Conservation (phyloP, 2,329 filamentous ascomycete species). For the Botrytis porri region DNA sequence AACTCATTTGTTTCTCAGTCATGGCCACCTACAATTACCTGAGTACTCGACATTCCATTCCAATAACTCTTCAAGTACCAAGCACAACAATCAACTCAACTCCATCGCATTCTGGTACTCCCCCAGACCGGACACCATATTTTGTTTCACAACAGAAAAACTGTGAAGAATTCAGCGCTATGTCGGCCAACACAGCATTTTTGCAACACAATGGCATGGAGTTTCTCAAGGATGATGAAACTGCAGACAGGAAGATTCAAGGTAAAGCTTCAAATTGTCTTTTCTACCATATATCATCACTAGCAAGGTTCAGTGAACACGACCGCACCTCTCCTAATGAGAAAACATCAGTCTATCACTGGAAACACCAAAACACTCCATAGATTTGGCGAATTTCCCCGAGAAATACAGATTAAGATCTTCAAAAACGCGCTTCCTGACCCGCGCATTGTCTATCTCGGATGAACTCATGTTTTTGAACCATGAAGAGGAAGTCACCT, state of each 20-base stretch:
- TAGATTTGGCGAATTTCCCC: not conserved
- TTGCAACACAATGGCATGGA: not conserved
- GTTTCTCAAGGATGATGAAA: not conserved
- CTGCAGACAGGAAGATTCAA: not conserved
- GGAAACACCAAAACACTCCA: not conserved
- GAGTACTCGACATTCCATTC: not conserved
- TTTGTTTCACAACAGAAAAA: not conserved
- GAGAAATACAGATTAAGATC: not conserved
- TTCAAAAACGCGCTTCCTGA: not conserved
- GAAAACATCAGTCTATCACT: not conserved
- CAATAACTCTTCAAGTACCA: not conserved
- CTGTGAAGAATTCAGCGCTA: not conserved
- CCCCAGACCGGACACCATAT: not conserved
- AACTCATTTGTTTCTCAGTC: not conserved
- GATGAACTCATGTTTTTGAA: not conserved
- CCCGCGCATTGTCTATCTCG: not conserved
- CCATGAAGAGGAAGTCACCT: not conserved
- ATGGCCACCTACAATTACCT: not conserved
- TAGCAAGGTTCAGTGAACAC: not conserved
- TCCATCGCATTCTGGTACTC: not conserved
- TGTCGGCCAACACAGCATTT: not conserved
- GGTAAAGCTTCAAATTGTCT: not conserved
- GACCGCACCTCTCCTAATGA: not conserved
- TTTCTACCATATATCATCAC: not conserved
- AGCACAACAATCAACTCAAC: not conserved